Conservation (phyloP, 805 yeast species). For the Nakazawaea wickerhamii region DNA sequence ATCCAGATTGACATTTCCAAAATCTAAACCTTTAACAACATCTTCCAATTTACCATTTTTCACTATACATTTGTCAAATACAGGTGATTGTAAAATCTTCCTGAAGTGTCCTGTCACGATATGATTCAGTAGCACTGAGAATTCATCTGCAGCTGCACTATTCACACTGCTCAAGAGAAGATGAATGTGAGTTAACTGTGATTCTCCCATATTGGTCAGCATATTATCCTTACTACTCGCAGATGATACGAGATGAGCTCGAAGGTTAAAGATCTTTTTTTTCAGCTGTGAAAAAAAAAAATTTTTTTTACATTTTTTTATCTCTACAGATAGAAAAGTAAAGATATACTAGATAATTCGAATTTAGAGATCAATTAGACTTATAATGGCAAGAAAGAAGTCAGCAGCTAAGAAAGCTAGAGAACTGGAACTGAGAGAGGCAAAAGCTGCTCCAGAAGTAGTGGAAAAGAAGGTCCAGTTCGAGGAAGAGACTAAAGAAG, state of each 20-base stretch:
- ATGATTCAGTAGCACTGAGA: neutral
- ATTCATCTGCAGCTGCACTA: neutral
- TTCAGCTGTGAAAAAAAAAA: neutral
- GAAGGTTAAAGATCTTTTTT: neutral
- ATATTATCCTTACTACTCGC: neutral
- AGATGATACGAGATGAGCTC: constrained; percentile 5
- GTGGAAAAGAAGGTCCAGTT: constrained; percentile 14
- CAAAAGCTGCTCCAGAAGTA: constrained; percentile 10
- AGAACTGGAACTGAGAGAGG: constrained; percentile 31
- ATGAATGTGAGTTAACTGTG: neutral
- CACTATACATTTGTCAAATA: neutral
- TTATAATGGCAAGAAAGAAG: constrained; percentile 77
- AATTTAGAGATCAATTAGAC: neutral
- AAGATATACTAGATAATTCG: too few relatives aligned
- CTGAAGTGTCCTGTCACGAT: constrained; percentile 5
- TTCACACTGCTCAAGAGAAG: neutral
- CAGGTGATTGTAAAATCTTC: neutral
- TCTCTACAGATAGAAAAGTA: too few relatives aligned
- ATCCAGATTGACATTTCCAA: neutral
- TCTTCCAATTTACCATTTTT: neutral
- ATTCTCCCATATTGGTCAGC: neutral
- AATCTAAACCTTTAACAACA: neutral
- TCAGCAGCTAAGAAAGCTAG: constrained; percentile 72
- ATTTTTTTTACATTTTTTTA: neutral
- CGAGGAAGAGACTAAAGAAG: constrained; percentile 25